Percentiles rank a stretch among this genome's conserved stretches.
Conservation (phyloP, 164 flowering plant species). For the Magnolia changhungtana region DNA sequence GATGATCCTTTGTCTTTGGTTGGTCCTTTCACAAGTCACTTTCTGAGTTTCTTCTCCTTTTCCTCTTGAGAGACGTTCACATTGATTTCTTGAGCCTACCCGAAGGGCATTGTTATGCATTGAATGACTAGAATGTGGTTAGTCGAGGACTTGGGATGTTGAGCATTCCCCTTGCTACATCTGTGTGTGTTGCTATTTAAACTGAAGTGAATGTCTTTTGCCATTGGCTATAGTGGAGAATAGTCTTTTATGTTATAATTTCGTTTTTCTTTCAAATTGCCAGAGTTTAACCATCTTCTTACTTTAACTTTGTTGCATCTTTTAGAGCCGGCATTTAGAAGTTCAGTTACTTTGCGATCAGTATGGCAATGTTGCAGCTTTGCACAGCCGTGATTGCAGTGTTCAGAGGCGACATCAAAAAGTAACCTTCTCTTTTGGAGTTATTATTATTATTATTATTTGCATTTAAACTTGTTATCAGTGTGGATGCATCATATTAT, state of each 20-base stretch:
- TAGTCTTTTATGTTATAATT: too few species aligned
- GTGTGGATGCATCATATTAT: background rate
- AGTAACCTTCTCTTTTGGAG: conserved; percentile 28
- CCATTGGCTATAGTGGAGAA: background rate
- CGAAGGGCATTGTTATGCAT: background rate
- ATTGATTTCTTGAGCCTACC: background rate
- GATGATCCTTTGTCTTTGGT: background rate
- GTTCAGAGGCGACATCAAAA: conserved; percentile 99
- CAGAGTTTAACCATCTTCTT: conserved; percentile 9
- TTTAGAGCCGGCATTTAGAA: conserved; percentile 95
- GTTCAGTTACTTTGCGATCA: conserved; percentile 98
- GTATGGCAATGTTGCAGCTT: conserved; percentile 96
- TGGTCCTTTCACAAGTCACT: background rate
- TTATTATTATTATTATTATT: too few species aligned
- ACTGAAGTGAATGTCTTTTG: background rate
- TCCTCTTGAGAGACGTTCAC: background rate
- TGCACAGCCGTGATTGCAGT: conserved; percentile 99
- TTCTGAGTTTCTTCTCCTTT: background rate
- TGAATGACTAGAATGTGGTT: background rate
- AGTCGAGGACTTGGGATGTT: background rate
- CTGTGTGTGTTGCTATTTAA: too few species aligned
- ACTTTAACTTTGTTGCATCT: conserved; percentile 13
- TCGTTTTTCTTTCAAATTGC: background rate
- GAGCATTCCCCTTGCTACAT: background rate
- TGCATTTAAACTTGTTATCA: background rate